Base-by-base conservation (phyloP, 306 rosid genomes). In the Pterocarpus santalinus region DNA sequence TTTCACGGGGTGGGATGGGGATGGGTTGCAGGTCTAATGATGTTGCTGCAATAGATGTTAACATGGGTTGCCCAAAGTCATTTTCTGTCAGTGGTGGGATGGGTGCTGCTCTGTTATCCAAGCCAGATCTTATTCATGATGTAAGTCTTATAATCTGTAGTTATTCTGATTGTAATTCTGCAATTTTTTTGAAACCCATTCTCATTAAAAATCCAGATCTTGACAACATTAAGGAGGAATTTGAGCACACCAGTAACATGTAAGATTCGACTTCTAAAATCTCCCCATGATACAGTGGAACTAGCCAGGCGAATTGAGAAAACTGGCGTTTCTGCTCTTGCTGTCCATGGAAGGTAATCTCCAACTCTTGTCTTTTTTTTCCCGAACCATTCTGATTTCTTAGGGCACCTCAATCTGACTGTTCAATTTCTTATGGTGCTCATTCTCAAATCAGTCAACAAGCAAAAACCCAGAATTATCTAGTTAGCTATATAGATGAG, bases 21-120 rank as follows among this genome's bases (percentile, higher is more conserved):
- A 39, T 68, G 57, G 79, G 34, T 38, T 85, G 62, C 78, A 94
- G 98, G 73, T 90, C 94, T 75, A 84, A 87, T 64, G 97, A 94
- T 84, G 93, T 94, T 82, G 93, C 96, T 43, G 98, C 98, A 56
- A 60, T 94, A 51, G 98, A 94, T 86, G 85, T 94, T 75, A 94
- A 94, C 84, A 94, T 94, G 98, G 98, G 98, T 60, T 94, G 98
- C 82, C 98, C 98, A 0, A 94, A 84, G 89, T 63, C 97, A 72
- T 94, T 94, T 86, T 94, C 98, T 81, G 60, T 92, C 80, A 91
- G 94, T 76, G 98, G 97, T 57, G 98, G 98, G 82, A 94, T 94
- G 98, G 98, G 97, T 47, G 89, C 98, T 52, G 93, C 97, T 41
- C 76, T 94, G 14, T 84, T 94, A 87, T 76, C 82, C 53, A 94